Percentiles rank a stretch among this genome's conserved stretches.
These are phyloP conservation scores for Sistotremastrum niveocremeum DNA, from an alignment of 768 basidiomycete species.

Conservation along the genomic window DNA sequence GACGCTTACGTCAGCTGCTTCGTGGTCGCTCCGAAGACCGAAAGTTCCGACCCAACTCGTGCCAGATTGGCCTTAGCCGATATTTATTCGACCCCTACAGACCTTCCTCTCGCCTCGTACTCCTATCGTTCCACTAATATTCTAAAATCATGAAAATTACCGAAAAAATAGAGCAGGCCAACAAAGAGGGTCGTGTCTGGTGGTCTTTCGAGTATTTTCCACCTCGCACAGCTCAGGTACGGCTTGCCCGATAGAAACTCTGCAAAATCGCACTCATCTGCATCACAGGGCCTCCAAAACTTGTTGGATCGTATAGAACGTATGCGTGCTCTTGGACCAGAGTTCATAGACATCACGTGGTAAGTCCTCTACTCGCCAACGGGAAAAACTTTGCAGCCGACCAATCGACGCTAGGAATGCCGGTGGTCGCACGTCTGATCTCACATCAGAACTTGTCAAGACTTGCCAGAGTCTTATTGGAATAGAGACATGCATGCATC, in stretches of 20 bases:
- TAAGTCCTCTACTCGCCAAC: constrained; percentile 14
- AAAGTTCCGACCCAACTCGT: background rate
- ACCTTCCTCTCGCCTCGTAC: background rate
- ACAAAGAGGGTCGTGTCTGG: constrained; percentile 79
- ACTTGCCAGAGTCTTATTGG: constrained; percentile 89
- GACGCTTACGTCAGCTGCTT: constrained; percentile 3
- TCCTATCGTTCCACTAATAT: background rate
- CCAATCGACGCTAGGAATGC: constrained; percentile 61
- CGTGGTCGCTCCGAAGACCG: background rate
- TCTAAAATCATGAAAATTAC: constrained; percentile 71
- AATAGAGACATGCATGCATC: constrained; percentile 95
- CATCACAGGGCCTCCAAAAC: constrained; percentile 75
- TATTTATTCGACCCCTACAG: background rate
- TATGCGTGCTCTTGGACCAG: constrained; percentile 89
- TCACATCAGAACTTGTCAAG: constrained; percentile 89
- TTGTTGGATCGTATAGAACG: constrained; percentile 96
- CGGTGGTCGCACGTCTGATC: constrained; percentile 86
- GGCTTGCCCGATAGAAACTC: constrained; percentile 2
- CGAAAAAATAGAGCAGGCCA: constrained; percentile 79
- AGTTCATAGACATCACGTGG: constrained; percentile 99
- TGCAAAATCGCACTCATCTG: background rate
- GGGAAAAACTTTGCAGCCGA: background rate
- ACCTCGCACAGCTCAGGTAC: constrained; percentile 84
- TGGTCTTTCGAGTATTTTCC: constrained; percentile 99
- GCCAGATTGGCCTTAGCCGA: background rate